Conservation (phyloP, 371 early-diverging fungal genomes). For the Vavraia culicis region DNA sequence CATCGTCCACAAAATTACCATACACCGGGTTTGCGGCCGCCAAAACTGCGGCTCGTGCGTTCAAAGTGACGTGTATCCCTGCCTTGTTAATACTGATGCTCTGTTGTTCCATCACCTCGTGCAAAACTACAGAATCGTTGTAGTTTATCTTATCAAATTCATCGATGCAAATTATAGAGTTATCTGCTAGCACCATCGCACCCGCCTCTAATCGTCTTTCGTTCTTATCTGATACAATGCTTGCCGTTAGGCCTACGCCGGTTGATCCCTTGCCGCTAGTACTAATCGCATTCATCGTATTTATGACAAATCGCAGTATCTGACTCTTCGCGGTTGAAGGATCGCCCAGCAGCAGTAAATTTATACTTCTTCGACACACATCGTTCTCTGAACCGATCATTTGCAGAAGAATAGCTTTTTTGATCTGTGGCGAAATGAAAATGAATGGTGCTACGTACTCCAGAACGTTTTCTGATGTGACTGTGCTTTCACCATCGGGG, state of each 20-base stretch:
- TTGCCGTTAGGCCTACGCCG: constrained; percentile 88
- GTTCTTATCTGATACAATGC: constrained; percentile 60
- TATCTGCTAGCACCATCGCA: constrained; percentile 94
- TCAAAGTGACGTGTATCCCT: constrained; percentile 84
- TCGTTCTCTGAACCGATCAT: constrained; percentile 50
- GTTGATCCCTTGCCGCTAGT: constrained; percentile 83
- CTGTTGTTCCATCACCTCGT: constrained; percentile 99
- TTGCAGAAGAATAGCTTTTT: constrained; percentile 72
- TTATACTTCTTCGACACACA: constrained; percentile 50
- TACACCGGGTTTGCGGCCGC: constrained; percentile 96
- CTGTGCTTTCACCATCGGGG: no score
- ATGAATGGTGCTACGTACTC: constrained; percentile 80
- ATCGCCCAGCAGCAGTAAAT: constrained; percentile 78
- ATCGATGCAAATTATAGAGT: constrained; percentile 93
- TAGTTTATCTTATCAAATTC: constrained; percentile 99
- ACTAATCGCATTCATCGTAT: constrained; percentile 59
- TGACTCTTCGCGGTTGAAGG: constrained; percentile 89
- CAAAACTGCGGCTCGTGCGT: constrained; percentile 85
- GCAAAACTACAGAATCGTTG: constrained; percentile 88
- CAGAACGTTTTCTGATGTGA: background rate
- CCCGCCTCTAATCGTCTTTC: constrained; percentile 69
- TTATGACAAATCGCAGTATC: constrained; percentile 62
- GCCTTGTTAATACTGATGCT: constrained; percentile 87
- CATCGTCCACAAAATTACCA: constrained; percentile 47
- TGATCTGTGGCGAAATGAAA: constrained; percentile 79